phyloP scores from a whole-genome alignment of 1,284 basidiomycete genomes.

The Mycena citricolor region DNA sequence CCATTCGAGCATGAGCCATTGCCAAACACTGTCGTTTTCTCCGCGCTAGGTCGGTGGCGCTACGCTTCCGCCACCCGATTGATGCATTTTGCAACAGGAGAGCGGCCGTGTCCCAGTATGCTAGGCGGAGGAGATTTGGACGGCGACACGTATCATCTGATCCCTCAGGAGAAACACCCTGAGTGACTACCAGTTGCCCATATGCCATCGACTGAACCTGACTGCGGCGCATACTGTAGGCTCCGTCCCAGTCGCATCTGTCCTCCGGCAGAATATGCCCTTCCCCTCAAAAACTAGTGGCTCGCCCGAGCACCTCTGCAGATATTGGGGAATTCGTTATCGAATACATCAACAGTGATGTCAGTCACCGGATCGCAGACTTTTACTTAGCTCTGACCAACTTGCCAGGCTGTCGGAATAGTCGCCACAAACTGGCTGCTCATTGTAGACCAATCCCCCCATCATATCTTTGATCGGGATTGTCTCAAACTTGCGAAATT shows the following conservation, averaged over 20 bases:
- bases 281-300: slow-evolving; percentile 46
- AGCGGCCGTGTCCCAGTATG: slow-evolving; percentile 58
- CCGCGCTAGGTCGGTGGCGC: slow-evolving; percentile 42
- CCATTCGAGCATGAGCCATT: slow-evolving; percentile 53
- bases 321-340: slow-evolving; percentile 76
- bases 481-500: slow-evolving; percentile 64
- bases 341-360: slow-evolving; percentile 69
- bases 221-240: no score
- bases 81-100: slow-evolving; percentile 36
- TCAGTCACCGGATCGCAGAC: slow-evolving; percentile 33
- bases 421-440: slow-evolving; percentile 61
- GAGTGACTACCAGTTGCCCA: no score
- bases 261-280: slow-evolving; percentile 52
- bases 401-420: slow-evolving; percentile 53
- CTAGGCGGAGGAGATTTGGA: slow-evolving; percentile 62
- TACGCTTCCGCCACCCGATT: neutral
- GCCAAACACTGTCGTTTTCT: slow-evolving; percentile 60
- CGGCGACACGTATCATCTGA: slow-evolving; percentile 58
- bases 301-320: slow-evolving; percentile 57
- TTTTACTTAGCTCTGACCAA: slow-evolving; percentile 6
- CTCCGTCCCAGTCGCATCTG: slow-evolving; percentile 33
- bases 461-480: slow-evolving; percentile 54
- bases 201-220: no score
- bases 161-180: slow-evolving; percentile 42
- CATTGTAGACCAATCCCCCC: slow-evolving; percentile 62